phyloP scores from a whole-genome alignment of 2,329 filamentous ascomycete genomes.

The Cytospora schulzeri region DNA sequence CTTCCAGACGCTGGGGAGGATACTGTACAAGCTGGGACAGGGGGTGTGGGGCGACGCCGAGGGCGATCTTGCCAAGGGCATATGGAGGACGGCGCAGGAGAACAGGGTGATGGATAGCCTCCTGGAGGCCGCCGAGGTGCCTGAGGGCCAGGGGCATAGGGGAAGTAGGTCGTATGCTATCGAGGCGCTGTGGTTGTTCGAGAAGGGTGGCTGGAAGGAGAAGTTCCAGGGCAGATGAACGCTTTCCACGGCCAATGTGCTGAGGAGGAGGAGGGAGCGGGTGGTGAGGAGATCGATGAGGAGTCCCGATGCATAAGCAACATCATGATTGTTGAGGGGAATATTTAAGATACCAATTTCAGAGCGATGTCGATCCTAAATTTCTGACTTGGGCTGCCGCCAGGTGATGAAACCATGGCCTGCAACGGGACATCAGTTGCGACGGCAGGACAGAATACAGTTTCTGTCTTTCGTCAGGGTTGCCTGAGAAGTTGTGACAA shows the following conservation, averaged over 20 bases:
- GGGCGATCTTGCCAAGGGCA: constrained; percentile 69
- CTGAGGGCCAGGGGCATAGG: constrained; percentile 68
- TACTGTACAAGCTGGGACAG: constrained; percentile 79
- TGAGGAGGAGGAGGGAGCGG: background rate
- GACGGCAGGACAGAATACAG: background rate
- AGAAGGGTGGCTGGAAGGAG: constrained; percentile 71
- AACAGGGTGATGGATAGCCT: constrained; percentile 77
- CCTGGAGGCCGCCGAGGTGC: constrained; percentile 70
- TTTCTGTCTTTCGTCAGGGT: background rate
- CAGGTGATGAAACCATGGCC: background rate
- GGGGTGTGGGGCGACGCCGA: constrained; percentile 71
- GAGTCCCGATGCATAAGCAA: background rate
- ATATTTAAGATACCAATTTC: background rate
- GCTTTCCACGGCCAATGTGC: fast-evolving
- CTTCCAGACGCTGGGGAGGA: constrained; percentile 84
- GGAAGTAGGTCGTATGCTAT: constrained; percentile 83
- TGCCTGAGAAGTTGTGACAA: background rate
- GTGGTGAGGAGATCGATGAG: background rate
- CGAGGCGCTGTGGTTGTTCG: constrained; percentile 85
- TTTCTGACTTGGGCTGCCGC: no score
- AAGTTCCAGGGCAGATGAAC: constrained; percentile 51
- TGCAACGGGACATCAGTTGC: background rate
- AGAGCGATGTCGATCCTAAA: background rate
- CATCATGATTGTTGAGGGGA: background rate
- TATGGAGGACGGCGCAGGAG: constrained; percentile 82